Evolutionary conservation across 2,329 filamentous ascomycete species (phyloP).

Genomic region (Fusarium sp.): DNA sequence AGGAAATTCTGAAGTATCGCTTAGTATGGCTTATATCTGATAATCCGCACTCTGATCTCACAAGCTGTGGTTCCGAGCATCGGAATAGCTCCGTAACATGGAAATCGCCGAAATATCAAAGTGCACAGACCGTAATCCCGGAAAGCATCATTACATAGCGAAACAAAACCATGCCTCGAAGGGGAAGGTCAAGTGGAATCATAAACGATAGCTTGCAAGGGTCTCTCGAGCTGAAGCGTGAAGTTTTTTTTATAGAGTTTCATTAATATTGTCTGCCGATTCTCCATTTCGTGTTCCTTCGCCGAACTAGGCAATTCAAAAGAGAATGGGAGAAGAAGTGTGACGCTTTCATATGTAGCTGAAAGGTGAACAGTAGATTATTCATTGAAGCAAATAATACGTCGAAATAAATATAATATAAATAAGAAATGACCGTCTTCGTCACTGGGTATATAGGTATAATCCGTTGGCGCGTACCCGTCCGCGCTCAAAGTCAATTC

Average conservation of each 20-base stretch:
- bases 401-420: neutral
- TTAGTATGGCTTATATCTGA: neutral
- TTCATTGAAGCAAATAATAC: neutral
- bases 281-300: neutral
- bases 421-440: conserved; percentile 26
- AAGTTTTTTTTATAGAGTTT: neutral
- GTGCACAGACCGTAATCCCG: conserved; percentile 7
- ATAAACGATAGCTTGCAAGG: neutral
- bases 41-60: neutral
- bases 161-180: neutral
- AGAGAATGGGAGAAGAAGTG: neutral
- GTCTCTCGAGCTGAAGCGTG: conserved; percentile 5
- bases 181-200: conserved; percentile 1
- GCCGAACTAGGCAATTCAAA: neutral
- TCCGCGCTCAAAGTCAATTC: conserved; percentile 6
- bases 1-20: neutral
- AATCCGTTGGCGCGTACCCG: conserved; percentile 33
- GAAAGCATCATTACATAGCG: conserved; percentile 7
- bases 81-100: neutral
- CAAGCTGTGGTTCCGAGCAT: neutral
- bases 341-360: neutral
- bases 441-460: conserved; percentile 44
- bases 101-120: conserved; percentile 8
- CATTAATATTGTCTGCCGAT: neutral
- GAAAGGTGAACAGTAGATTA: neutral